phyloP scores from a whole-genome alignment of 768 basidiomycete genomes.

The Tricholoma sp. region DNA sequence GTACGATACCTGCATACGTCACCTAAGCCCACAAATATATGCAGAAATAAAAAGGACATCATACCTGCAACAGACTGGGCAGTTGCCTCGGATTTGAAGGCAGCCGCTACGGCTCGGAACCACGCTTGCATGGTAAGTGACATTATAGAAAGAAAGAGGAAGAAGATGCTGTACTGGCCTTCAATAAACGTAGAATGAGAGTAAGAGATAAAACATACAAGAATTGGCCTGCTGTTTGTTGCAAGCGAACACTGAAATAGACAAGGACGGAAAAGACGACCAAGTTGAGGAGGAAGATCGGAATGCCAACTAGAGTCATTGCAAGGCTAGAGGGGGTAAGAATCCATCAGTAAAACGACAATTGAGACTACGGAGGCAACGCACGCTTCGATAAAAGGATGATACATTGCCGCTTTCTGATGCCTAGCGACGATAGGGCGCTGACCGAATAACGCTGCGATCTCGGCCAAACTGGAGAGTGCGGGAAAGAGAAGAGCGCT shows the following conservation, averaged over 20 bases:
- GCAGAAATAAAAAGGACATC: neutral
- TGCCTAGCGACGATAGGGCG: slow-evolving; percentile 58
- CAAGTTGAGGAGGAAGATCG: slow-evolving; percentile 46
- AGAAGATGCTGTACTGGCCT: slow-evolving; percentile 40
- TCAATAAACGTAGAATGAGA: neutral
- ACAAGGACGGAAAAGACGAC: slow-evolving; percentile 43
- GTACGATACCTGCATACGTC: slow-evolving; percentile 22
- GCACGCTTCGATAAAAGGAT: slow-evolving; percentile 42
- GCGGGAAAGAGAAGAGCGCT: slow-evolving; percentile 58
- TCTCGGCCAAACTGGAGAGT: slow-evolving; percentile 58
- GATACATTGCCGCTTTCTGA: slow-evolving; percentile 56
- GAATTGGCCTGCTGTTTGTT: slow-evolving; percentile 52
- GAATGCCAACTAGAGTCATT: slow-evolving; percentile 52
- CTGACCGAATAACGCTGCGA: slow-evolving; percentile 56
- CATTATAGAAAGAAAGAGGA: slow-evolving; percentile 52
- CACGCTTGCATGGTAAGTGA: slow-evolving; percentile 67
- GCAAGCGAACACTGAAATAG: slow-evolving; percentile 60
- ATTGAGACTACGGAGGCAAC: slow-evolving; percentile 10
- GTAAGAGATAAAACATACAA: slow-evolving; percentile 45
- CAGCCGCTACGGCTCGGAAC: slow-evolving; percentile 66
- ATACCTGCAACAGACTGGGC: slow-evolving; percentile 46
- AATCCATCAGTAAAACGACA: neutral
- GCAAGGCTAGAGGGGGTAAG: neutral
- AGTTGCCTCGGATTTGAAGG: slow-evolving; percentile 51
- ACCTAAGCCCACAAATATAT: neutral